These are phyloP conservation scores for Ophiocordyceps camponoti-rufipedis DNA, from an alignment of 2,329 filamentous ascomycete species.

Conservation along the genomic window DNA sequence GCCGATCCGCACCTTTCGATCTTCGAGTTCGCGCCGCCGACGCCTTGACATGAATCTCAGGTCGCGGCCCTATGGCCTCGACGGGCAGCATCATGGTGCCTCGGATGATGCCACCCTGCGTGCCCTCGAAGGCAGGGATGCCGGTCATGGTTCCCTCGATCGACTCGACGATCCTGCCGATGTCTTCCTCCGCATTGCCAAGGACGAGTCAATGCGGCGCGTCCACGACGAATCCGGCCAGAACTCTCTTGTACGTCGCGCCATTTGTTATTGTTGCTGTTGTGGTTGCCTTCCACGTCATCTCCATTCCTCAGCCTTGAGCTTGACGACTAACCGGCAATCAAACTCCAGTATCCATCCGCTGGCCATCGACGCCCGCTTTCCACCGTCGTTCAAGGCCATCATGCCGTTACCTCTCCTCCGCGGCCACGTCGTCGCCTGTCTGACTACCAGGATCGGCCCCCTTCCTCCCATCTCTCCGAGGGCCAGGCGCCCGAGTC, in stretches of 20 bases:
- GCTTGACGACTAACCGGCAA: not conserved
- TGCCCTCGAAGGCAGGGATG: slow-evolving; percentile 26
- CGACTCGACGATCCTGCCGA: slow-evolving; percentile 30
- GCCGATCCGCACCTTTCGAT: slow-evolving; percentile 37
- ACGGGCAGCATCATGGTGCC: slow-evolving; percentile 23
- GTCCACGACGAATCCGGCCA: slow-evolving; percentile 16
- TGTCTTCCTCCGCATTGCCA: slow-evolving; percentile 39
- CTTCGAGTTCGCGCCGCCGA: slow-evolving; percentile 33
- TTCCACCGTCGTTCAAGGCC: slow-evolving; percentile 29
- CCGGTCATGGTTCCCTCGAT: slow-evolving; percentile 8
- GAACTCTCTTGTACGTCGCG: slow-evolving; percentile 27
- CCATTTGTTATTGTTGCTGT: not conserved
- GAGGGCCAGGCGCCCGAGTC: slow-evolving; percentile 24
- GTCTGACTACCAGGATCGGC: slow-evolving; percentile 36
- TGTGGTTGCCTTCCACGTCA: not conserved
- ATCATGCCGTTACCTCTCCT: slow-evolving; percentile 29
- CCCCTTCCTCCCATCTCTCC: slow-evolving; percentile 17
- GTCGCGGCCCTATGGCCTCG: slow-evolving; percentile 23
- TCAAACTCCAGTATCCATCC: slow-evolving; percentile 24
- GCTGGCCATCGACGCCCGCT: slow-evolving; percentile 31
- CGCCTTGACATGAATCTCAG: slow-evolving; percentile 34
- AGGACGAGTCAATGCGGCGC: slow-evolving; percentile 28
- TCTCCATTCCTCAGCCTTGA: not conserved
- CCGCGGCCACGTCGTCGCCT: slow-evolving; percentile 32
- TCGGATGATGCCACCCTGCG: slow-evolving; percentile 31